Evolutionary conservation across 225 moss, liverwort and hornwort species (phyloP).

Genomic region (Sphagnum tenellum): DNA sequence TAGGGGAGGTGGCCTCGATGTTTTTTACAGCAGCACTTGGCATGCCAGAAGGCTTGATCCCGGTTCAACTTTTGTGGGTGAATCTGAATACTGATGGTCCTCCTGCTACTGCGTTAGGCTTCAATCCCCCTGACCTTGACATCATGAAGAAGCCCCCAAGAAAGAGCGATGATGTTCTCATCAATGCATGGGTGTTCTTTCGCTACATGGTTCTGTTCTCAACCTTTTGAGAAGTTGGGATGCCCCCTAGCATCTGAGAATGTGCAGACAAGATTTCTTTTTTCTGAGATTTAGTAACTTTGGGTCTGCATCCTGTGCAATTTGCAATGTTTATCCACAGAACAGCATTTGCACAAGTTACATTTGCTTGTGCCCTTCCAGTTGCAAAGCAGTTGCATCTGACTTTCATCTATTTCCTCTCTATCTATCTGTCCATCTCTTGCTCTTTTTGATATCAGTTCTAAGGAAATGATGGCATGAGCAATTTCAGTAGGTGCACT

Average conservation of each 20-base stretch:
- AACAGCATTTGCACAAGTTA: too few relatives aligned
- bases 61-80: constrained; percentile 52
- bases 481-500: constrained; percentile 84
- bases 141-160: constrained; percentile 45
- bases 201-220: constrained; percentile 21
- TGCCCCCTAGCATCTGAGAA: too few relatives aligned
- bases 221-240: too few relatives aligned
- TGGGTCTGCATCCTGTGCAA: too few relatives aligned
- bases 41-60: constrained; percentile 45
- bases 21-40: constrained; percentile 47
- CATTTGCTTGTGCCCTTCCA: too few relatives aligned
- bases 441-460: too few relatives aligned
- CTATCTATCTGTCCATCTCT: too few relatives aligned
- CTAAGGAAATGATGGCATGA: constrained; percentile 83
- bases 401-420: too few relatives aligned
- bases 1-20: constrained; percentile 40
- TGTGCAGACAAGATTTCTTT: too few relatives aligned
- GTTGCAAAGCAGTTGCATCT: too few relatives aligned
- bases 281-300: too few relatives aligned
- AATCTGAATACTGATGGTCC: constrained; percentile 50
- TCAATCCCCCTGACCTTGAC: constrained; percentile 46
- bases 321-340: too few relatives aligned
- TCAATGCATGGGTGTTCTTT: constrained; percentile 54
- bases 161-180: constrained; percentile 45
- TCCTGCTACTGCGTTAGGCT: constrained; percentile 49